Conservation (phyloP, 2,329 filamentous ascomycete species). For the Ophiosphaerella herpotricha region DNA sequence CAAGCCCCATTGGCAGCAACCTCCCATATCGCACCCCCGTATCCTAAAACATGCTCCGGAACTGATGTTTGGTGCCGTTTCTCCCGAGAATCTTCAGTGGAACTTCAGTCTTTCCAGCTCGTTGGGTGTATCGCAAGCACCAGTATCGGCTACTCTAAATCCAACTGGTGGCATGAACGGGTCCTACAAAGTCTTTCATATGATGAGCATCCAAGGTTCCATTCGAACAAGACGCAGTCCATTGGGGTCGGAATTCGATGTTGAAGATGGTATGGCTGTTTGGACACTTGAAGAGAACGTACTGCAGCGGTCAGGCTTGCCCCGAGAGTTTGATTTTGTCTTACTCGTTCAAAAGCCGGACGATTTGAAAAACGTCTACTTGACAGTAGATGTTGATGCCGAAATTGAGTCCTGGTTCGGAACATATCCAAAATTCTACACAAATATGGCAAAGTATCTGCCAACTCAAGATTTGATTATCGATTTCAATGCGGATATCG, state of each 20-base stretch:
- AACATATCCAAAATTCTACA: constrained; percentile 49
- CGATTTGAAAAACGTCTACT: constrained; percentile 44
- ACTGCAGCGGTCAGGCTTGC: constrained; percentile 55
- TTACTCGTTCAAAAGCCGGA: constrained; percentile 54
- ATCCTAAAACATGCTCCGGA: constrained; percentile 58
- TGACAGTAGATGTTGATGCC: constrained; percentile 52
- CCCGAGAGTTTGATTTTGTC: constrained; percentile 58
- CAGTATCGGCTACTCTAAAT: constrained; percentile 49
- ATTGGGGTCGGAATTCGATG: constrained; percentile 42
- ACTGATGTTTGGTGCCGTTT: constrained; percentile 54
- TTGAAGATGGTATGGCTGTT: constrained; percentile 53
- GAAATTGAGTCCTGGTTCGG: constrained; percentile 49
- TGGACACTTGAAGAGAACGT: constrained; percentile 58
- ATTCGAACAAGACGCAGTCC: constrained; percentile 48
- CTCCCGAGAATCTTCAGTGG: constrained; percentile 55
- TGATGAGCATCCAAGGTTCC: constrained; percentile 57
- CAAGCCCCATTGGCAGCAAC: constrained; percentile 14
- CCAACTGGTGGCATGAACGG: constrained; percentile 49
- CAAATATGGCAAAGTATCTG: constrained; percentile 45
- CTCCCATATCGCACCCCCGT: constrained; percentile 40
- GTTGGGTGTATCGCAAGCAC: constrained; percentile 53
- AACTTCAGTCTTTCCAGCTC: constrained; percentile 54
- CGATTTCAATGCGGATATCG: constrained; percentile 50
- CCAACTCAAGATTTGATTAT: constrained; percentile 44
- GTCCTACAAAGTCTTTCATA: constrained; percentile 53